phyloP scores from a whole-genome alignment of 352 stramenopile species.

The Halophytophthora polymorphica region DNA sequence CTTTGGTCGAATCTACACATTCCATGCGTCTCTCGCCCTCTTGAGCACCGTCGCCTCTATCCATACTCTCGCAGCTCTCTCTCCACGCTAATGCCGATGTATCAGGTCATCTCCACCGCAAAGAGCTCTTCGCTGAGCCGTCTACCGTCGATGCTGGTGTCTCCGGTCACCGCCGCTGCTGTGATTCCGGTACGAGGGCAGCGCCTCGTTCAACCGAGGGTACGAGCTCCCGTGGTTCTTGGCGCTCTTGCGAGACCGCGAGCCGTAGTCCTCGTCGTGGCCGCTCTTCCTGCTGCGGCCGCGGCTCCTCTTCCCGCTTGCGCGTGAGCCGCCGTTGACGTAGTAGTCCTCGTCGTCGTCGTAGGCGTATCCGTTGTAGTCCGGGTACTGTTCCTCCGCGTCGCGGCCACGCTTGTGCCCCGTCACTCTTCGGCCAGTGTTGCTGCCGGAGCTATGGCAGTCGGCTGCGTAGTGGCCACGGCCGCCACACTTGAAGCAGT shows the following conservation, averaged over 20 bases:
- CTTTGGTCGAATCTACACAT: too few species aligned
- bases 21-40: too few species aligned
- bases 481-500: conserved; percentile 50
- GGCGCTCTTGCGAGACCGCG: conserved; percentile 19
- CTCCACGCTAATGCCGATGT: not conserved
- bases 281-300: conserved; percentile 8
- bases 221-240: conserved; percentile 19
- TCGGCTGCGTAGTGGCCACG: conserved; percentile 50
- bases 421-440: conserved; percentile 24
- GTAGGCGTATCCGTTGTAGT: conserved; percentile 39
- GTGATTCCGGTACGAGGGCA: conserved; percentile 24
- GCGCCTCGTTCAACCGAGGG: conserved; percentile 27
- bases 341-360: conserved; percentile 41
- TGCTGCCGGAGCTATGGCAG: conserved; percentile 24
- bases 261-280: conserved; percentile 10
- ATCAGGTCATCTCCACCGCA: not conserved
- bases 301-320: conserved; percentile 20
- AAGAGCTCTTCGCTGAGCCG: not conserved
- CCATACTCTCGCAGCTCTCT: too few species aligned
- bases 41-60: too few species aligned
- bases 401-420: conserved; percentile 49
- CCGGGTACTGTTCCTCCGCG: conserved; percentile 39
- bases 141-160: conserved; percentile 23
- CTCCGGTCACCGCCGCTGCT: conserved; percentile 25
- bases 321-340: conserved; percentile 23